These are phyloP conservation scores for Cladophialophora bantiana DNA, from an alignment of 2,329 filamentous ascomycete species.

Conservation along the genomic window DNA sequence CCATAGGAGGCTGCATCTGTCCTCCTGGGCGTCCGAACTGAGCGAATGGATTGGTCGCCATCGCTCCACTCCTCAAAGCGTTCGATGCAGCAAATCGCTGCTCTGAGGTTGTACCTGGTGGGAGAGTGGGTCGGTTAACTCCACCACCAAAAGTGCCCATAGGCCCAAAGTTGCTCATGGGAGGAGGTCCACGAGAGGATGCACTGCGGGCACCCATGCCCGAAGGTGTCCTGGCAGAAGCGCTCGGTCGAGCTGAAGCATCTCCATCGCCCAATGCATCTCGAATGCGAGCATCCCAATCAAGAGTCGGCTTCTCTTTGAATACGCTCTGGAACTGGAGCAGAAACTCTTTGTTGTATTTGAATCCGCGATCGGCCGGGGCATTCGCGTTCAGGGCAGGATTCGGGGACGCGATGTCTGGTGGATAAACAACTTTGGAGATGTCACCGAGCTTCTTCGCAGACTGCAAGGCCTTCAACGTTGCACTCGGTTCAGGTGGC, in stretches of 20 bases:
- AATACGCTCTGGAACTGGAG: conserved; percentile 96
- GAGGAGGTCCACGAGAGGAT: conserved; percentile 60
- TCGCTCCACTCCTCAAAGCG: conserved; percentile 53
- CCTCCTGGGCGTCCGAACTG: conserved; percentile 66
- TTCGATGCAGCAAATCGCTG: conserved; percentile 74
- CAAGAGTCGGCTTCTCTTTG: conserved; percentile 92
- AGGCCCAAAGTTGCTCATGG: conserved; percentile 56
- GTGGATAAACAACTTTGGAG: conserved; percentile 79
- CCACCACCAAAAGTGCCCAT: conserved; percentile 74
- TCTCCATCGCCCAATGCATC: conserved; percentile 79
- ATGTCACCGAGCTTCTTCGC: conserved; percentile 85
- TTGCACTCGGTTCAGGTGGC: conserved; percentile 89
- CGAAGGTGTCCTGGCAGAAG: conserved; percentile 59
- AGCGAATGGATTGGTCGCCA: conserved; percentile 61
- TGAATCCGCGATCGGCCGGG: conserved; percentile 79
- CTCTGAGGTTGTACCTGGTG: conserved; percentile 77
- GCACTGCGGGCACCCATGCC: conserved; percentile 58
- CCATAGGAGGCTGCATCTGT: conserved; percentile 66
- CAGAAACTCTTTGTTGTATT: conserved; percentile 94
- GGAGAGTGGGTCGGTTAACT: conserved; percentile 62
- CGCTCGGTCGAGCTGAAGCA: conserved; percentile 69
- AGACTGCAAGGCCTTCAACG: conserved; percentile 90
- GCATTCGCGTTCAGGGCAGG: conserved; percentile 81
- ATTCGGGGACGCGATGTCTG: conserved; percentile 86
- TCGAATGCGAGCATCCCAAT: conserved; percentile 90